Evolutionary conservation across 768 basidiomycete genomes (phyloP).

Genomic region (Crepidotus variabilis): DNA sequence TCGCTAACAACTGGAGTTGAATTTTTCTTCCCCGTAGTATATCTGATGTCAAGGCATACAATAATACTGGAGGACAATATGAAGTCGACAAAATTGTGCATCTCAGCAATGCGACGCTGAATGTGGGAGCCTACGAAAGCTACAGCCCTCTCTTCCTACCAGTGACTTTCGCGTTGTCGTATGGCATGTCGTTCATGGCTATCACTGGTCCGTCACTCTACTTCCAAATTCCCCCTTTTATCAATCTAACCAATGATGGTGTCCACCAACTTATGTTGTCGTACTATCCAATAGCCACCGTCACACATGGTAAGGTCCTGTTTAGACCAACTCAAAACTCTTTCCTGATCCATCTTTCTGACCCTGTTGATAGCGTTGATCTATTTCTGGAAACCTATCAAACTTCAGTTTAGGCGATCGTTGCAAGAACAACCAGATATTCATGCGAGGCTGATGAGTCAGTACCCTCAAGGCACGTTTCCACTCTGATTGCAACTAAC

Average conservation of each 20-base stretch:
- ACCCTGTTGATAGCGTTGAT: conserved; percentile 68
- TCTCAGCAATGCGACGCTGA: conserved; percentile 44
- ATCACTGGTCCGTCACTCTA: conserved; percentile 39
- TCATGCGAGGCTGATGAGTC: conserved; percentile 77
- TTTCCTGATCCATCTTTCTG: conserved; percentile 22
- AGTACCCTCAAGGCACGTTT: conserved; percentile 46
- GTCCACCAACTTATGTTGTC: not conserved
- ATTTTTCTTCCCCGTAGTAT: conserved; percentile 25
- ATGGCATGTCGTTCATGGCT: conserved; percentile 79
- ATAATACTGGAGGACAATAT: conserved; percentile 57
- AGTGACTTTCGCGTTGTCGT: conserved; percentile 73
- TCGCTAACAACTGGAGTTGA: not conserved
- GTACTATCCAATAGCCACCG: not conserved
- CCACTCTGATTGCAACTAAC: too few relatives aligned
- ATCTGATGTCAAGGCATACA: conserved; percentile 58
- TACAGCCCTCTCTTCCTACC: conserved; percentile 66
- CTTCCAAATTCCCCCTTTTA: too few relatives aligned
- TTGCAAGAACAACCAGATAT: conserved; percentile 81
- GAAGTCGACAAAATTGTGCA: conserved; percentile 57
- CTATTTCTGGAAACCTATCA: conserved; percentile 78
- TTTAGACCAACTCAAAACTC: not conserved
- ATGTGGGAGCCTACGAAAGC: conserved; percentile 46
- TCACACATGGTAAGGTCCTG: not conserved
- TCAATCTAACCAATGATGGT: too few relatives aligned
- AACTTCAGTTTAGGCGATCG: conserved; percentile 63